Conservation (phyloP, 2,329 filamentous ascomycete species). For the Fusarium chlamydosporum region DNA sequence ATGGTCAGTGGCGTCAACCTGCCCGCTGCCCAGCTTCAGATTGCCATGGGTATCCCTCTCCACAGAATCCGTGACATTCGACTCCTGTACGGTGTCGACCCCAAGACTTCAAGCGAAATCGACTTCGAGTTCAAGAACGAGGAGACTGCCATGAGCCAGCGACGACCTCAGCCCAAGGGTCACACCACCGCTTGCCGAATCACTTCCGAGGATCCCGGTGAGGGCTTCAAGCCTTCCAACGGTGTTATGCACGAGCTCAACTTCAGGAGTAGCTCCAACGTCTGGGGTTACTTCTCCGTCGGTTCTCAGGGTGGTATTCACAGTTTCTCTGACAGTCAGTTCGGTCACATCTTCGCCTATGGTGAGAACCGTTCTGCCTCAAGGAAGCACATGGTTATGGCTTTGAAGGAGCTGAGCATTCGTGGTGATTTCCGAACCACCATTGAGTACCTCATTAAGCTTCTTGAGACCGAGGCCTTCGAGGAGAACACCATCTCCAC, state of each 20-base stretch:
- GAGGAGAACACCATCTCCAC: slow-evolving; percentile 99
- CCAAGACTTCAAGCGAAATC: slow-evolving; percentile 86
- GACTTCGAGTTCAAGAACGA: slow-evolving; percentile 96
- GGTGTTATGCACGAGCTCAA: slow-evolving; percentile 99
- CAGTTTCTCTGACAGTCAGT: slow-evolving; percentile 99
- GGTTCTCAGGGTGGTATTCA: slow-evolving; percentile 97
- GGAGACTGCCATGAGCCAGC: slow-evolving; percentile 85
- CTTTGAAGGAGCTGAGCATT: slow-evolving; percentile 98
- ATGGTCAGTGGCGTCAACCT: slow-evolving; percentile 99
- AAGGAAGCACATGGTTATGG: slow-evolving; percentile 98
- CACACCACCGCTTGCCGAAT: slow-evolving; percentile 99
- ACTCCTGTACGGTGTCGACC: slow-evolving; percentile 94
- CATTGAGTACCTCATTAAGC: slow-evolving; percentile 98
- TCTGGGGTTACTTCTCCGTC: slow-evolving; percentile 99
- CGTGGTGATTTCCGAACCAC: slow-evolving; percentile 99
- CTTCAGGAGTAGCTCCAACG: slow-evolving; percentile 98
- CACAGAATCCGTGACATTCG: slow-evolving; percentile 97
- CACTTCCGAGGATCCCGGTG: slow-evolving; percentile 97
- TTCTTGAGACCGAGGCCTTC: slow-evolving; percentile 97
- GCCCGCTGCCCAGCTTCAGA: slow-evolving; percentile 96
- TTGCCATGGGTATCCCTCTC: slow-evolving; percentile 97
- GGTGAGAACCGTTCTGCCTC: slow-evolving; percentile 97
- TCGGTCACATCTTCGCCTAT: slow-evolving; percentile 99
- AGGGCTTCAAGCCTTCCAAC: slow-evolving; percentile 99
- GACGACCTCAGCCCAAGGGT: slow-evolving; percentile 91